Base-by-base conservation (phyloP, 106 monocot species). In the Phalaenopsis equestris region DNA sequence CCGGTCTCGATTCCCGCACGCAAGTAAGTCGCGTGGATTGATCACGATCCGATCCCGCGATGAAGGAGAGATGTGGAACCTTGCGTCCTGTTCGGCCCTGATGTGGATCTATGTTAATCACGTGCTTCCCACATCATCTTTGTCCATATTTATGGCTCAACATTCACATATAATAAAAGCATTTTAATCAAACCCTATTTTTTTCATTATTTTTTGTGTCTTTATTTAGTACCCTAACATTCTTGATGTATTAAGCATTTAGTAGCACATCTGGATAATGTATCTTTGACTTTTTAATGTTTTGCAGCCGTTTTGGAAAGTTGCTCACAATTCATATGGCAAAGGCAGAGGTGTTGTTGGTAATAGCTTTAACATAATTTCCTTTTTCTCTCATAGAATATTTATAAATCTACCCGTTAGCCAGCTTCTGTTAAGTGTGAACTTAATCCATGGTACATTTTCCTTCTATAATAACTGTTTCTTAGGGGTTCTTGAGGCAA, bases 341-440 rank as follows among this genome's bases (percentile, higher is more conserved):
- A 85, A 36, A 73, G 90, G 87, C 55, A 87, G 78, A 85, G 90
- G 90, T 76, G 87, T 90, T 38, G 67, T 81, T 81, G 90, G 90
- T 90, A 85, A 79, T 79, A 64, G 42, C 23, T 67, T 56, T 48
- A 21, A 39, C 12, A 43, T 41, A 23, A 24, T 38, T 61, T 43
- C 10, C 21, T 47, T 73, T 5, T 42, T 83, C 55, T 30, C 0
- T 24, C 42, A 19, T n/a, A 1, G 3, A 5, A 41, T 79, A 52
- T 73, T 39, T 74, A 21, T 7, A 8, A 38, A 3, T 49, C 38
- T 12, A 42, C 43, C 16, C 30, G 30, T 12, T 57, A 4, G 57
- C 19, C 8, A 6, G 21, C 10, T n/a, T 21, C 0, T 21, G 61
- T 8, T 7, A 61, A 61, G 19, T n/a, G 5, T 61, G 61, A 61